These are phyloP conservation scores for Cadophora gregata DNA, from an alignment of 2,329 filamentous ascomycete species.

Conservation along the genomic window DNA sequence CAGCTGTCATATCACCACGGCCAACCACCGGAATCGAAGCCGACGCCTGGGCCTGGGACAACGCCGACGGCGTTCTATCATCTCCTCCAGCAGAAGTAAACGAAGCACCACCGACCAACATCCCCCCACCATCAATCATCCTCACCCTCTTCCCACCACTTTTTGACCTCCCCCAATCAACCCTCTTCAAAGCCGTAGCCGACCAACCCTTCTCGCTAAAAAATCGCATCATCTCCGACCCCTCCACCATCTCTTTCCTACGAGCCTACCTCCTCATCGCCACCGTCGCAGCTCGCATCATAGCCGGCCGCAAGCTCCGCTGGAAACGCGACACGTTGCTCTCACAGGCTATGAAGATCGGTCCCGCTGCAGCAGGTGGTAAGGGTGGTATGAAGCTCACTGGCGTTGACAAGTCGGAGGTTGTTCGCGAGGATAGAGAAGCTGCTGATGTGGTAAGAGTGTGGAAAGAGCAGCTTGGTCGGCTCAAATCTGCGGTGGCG, in stretches of 20 bases:
- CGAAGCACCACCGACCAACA: slow-evolving; percentile 62
- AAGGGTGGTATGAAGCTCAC: slow-evolving; percentile 92
- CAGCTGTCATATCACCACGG: slow-evolving; percentile 24
- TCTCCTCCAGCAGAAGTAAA: slow-evolving; percentile 19
- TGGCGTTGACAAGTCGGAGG: slow-evolving; percentile 82
- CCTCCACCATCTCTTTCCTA: slow-evolving; percentile 67
- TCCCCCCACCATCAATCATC: slow-evolving; percentile 86
- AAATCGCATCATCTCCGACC: slow-evolving; percentile 67
- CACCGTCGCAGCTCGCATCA: slow-evolving; percentile 75
- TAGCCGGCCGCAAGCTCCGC: slow-evolving; percentile 82
- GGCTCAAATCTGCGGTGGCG: slow-evolving; percentile 74
- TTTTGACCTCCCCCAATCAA: slow-evolving; percentile 67
- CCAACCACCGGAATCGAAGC: slow-evolving; percentile 32
- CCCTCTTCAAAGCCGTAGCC: slow-evolving; percentile 69
- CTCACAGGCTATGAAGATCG: slow-evolving; percentile 86
- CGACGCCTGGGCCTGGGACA: slow-evolving; percentile 45
- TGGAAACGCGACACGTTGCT: slow-evolving; percentile 92
- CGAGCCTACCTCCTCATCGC: slow-evolving; percentile 67
- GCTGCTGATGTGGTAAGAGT: slow-evolving; percentile 75
- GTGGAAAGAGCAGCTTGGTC: slow-evolving; percentile 79
- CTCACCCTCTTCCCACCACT: slow-evolving; percentile 77
- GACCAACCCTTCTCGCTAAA: slow-evolving; percentile 63
- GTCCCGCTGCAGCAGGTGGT: slow-evolving; percentile 71
- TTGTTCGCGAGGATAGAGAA: slow-evolving; percentile 84
- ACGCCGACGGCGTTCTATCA: slow-evolving; percentile 35